Base-by-base conservation (phyloP, 345 rosid species). In the Populus deltoides region DNA sequence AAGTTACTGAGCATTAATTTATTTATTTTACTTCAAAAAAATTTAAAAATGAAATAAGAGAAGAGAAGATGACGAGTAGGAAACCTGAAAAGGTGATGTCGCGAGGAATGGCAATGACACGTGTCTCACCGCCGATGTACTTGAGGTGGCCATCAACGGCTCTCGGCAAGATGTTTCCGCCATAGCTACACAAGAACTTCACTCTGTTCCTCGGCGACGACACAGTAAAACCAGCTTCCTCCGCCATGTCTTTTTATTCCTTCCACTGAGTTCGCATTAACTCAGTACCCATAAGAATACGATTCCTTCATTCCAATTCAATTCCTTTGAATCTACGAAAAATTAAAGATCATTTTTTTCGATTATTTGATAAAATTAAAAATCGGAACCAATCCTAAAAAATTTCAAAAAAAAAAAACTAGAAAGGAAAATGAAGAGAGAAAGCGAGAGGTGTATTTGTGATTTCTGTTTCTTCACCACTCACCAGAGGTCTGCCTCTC, bases 71-170 rank as follows among this genome's bases (percentile, higher is more conserved):
- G 17, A 39, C 39, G 39, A 33, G 13, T 0, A 31, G 7, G 5
- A 29, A 82, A 95, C 99, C 96, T 68, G 91, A 75, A 80, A 90
- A 86, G 57, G 74, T 80, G 78, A 90, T 80, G 78, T 89, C 88
- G 7, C 87, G 87, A 43, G 89, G 82, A 63, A 96, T 84, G 53
- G 93, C 87, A 61, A 93, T 79, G 77, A 92, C 91, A 3, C 99
- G 98, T 27, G 97, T 94, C 82, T 92, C 98, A 1, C 98, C 97
- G 24, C 98, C 97, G 53, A 91, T 89, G 66, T 96, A 96, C 83
- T 92, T 96, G 79, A 96, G 97, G 31, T 83, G 72, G 4, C 93
- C 93, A 11, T 92, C 99, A 20, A 70, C 69, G 12, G 88, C 88
- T 55, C 94, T 85, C 5, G 92, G 93, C 82, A 93, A 74, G 74